These are phyloP conservation scores for Xeromyces bisporus DNA, from an alignment of 495 filamentous ascomycete genomes.

Conservation along the genomic window DNA sequence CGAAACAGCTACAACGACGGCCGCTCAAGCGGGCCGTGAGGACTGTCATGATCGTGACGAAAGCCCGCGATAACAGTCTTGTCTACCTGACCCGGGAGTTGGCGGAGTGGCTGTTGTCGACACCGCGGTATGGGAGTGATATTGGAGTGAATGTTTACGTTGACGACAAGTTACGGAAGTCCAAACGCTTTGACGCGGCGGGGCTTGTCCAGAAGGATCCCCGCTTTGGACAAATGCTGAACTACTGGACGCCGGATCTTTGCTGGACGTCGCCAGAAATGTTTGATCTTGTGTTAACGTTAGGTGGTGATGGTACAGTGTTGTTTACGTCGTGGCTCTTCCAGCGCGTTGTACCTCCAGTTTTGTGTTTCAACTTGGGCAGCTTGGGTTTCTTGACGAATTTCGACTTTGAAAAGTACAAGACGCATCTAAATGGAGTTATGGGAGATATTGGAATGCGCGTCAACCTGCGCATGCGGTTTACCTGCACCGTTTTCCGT, in stretches of 20 bases:
- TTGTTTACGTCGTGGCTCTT: constrained; percentile 89
- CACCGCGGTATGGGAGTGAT: constrained; percentile 65
- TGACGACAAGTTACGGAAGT: constrained; percentile 72
- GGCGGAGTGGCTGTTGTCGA: constrained; percentile 68
- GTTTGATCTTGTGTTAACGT: constrained; percentile 81
- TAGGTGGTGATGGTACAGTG: constrained; percentile 86
- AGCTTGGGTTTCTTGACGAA: constrained; percentile 85
- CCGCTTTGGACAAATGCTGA: constrained; percentile 59
- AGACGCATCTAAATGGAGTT: constrained; percentile 59
- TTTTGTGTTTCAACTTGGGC: constrained; percentile 76
- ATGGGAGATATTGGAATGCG: constrained; percentile 91
- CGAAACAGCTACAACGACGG: constrained; percentile 75
- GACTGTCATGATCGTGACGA: constrained; percentile 93
- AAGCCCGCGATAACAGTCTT: constrained; percentile 79
- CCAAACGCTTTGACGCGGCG: constrained; percentile 69
- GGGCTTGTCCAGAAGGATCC: constrained; percentile 53
- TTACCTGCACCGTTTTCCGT: constrained; percentile 87
- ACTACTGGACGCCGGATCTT: constrained; percentile 87
- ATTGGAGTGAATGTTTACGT: constrained; percentile 84
- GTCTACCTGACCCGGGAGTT: constrained; percentile 75
- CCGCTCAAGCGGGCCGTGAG: constrained; percentile 76
- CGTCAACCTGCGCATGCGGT: constrained; percentile 91
- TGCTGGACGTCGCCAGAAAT: constrained; percentile 81
- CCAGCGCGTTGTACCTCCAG: constrained; percentile 79
- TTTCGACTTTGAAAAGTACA: constrained; percentile 75